A percentile compares a stretch with the other conserved stretches of the same genome.
Conservation (phyloP, 805 yeast species). For the Hanseniaspora lachancei region DNA sequence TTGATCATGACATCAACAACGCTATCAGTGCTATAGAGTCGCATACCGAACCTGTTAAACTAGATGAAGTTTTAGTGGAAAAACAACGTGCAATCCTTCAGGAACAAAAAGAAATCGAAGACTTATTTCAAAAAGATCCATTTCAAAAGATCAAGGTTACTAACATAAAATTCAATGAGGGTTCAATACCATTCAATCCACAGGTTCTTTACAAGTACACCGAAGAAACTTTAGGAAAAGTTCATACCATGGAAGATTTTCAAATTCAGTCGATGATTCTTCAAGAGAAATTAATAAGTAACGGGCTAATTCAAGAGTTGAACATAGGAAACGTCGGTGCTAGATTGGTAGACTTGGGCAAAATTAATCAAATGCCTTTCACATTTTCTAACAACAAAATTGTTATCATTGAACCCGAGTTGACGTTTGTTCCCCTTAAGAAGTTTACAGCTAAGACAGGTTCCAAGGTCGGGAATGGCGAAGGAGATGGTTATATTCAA, state of each 20-base stretch:
- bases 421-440: constrained; percentile 41
- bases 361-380: constrained; percentile 14
- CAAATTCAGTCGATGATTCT: constrained; percentile 21
- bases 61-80: constrained; percentile 5
- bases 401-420: constrained; percentile 23
- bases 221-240: constrained; percentile 21
- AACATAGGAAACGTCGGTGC: constrained; percentile 18
- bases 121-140: constrained; percentile 17
- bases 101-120: constrained; percentile 11
- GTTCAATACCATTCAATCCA: constrained; percentile 14
- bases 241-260: constrained; percentile 21
- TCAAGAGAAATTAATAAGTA: constrained; percentile 21
- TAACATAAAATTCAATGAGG: constrained; percentile 17
- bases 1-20: constrained; percentile 11
- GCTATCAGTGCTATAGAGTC: constrained; percentile 12
- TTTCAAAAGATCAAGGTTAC: constrained; percentile 21
- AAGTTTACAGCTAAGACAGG: constrained; percentile 79
- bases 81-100: constrained; percentile 1
- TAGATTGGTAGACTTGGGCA: constrained; percentile 12
- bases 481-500: constrained; percentile 85
- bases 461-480: constrained; percentile 90
- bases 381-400: constrained; percentile 11
- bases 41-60: constrained; percentile 2
- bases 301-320: constrained; percentile 21
- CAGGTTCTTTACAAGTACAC: constrained; percentile 20